Conservation (phyloP, 2,329 filamentous ascomycete genomes). For the Fusarium chaquense region DNA sequence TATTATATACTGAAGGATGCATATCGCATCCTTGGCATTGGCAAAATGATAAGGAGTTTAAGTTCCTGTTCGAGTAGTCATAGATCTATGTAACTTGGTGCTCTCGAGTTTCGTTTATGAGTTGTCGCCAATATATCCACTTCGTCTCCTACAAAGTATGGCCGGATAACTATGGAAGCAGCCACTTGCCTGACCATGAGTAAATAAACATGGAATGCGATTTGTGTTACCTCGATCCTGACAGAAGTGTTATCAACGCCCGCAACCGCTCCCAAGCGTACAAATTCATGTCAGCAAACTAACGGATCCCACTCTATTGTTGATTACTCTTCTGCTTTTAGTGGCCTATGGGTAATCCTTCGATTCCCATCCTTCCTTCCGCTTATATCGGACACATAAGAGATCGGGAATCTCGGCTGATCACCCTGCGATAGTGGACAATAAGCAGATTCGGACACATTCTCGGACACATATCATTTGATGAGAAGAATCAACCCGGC, state of each 20-base stretch:
- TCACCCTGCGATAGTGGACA: not conserved
- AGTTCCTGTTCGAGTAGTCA: too few species aligned
- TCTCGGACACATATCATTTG: not conserved
- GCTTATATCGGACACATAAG: constrained; percentile 9
- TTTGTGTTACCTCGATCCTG: not conserved
- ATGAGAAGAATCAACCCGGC: not conserved
- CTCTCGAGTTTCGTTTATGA: too few species aligned
- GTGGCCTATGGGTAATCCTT: not conserved
- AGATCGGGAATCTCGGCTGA: not conserved
- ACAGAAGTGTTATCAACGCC: not conserved
- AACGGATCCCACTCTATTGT: not conserved
- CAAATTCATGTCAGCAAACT: not conserved
- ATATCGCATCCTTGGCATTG: too few species aligned
- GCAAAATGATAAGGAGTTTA: not conserved
- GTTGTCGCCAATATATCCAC: not conserved
- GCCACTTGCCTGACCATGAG: not conserved
- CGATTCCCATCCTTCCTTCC: not conserved
- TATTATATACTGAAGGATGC: not conserved
- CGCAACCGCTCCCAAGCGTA: not conserved
- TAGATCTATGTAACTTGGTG: not conserved
- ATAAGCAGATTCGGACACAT: constrained; percentile 25
- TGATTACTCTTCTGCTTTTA: not conserved
- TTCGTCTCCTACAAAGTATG: not conserved
- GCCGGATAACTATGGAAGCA: not conserved
- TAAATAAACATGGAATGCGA: not conserved